phyloP scores from a whole-genome alignment of 768 basidiomycete genomes.

The Lentinula detonsa region DNA sequence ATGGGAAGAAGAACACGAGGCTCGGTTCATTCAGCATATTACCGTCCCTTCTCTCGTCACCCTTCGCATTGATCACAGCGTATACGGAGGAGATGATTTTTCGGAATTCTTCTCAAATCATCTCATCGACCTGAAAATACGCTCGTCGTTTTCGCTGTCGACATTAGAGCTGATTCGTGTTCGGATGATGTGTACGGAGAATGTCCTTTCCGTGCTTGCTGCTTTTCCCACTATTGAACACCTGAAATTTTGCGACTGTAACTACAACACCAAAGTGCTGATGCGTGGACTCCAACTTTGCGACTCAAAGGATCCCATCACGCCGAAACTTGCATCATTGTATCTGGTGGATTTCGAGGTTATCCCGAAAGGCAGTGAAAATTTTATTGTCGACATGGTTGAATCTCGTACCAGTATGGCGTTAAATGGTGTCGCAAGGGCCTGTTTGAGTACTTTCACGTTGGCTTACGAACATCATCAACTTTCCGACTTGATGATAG shows the following conservation, averaged over 20 bases:
- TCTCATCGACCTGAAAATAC: not conserved
- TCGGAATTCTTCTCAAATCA: not conserved
- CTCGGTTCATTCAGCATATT: not conserved
- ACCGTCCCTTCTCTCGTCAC: not conserved
- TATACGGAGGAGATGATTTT: not conserved
- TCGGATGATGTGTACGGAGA: not conserved
- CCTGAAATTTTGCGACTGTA: not conserved
- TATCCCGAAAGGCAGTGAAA: not conserved
- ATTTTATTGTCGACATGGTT: not conserved
- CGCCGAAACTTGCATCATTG: not conserved
- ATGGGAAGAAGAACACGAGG: not conserved
- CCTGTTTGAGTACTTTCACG: not conserved
- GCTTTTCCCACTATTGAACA: not conserved
- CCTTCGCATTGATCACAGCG: not conserved
- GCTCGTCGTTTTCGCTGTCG: not conserved
- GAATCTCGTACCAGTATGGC: not conserved
- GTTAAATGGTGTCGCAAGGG: not conserved
- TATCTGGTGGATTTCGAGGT: not conserved
- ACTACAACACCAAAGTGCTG: not conserved
- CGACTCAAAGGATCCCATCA: not conserved
- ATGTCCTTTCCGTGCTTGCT: not conserved
- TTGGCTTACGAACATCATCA: not conserved
- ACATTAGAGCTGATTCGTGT: not conserved
- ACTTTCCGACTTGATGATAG: not conserved
- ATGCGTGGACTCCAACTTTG: not conserved